Percentiles rank a stretch among this genome's conserved stretches.
Conservation (phyloP, 2,329 filamentous ascomycete genomes). For the Diaporthe ampelina region DNA sequence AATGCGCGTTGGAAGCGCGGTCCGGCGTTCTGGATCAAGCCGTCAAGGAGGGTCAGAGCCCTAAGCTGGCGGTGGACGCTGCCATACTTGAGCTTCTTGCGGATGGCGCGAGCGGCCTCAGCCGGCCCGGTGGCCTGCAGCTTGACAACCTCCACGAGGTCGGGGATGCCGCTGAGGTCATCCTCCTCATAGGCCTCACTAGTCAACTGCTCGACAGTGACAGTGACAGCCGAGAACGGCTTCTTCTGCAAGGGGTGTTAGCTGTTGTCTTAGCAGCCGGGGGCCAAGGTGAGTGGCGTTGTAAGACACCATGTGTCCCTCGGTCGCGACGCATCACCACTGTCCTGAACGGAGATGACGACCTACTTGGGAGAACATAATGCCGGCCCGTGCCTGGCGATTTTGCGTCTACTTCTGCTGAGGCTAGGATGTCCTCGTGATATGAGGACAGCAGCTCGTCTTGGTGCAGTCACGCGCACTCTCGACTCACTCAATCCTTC, state of each 20-base stretch:
- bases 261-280: background rate
- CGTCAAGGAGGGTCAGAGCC: conserved; percentile 89
- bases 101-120: conserved; percentile 90
- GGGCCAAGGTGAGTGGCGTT: background rate
- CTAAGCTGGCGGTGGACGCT: conserved; percentile 93
- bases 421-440: background rate
- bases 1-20: conserved; percentile 88
- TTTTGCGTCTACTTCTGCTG: background rate
- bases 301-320: background rate
- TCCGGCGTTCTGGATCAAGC: conserved; percentile 94
- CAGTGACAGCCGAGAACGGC: conserved; percentile 93
- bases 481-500: conserved; percentile 9
- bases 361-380: conserved; percentile 42
- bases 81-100: conserved; percentile 99
- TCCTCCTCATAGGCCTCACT: conserved; percentile 92
- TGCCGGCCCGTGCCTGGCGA: conserved; percentile 8
- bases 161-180: conserved; percentile 90
- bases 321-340: background rate
- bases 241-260: conserved; percentile 71
- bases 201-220: conserved; percentile 91
- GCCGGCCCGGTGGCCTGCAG: conserved; percentile 88
- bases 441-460: conserved; percentile 5
- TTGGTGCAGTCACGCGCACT: background rate
- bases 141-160: conserved; percentile 93
- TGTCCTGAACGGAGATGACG: background rate